Evolutionary conservation across 2,329 filamentous ascomycete genomes (phyloP), one percentile per base, ranked within the genome.

Genomic region (Paramyrothecium sp.): DNA sequence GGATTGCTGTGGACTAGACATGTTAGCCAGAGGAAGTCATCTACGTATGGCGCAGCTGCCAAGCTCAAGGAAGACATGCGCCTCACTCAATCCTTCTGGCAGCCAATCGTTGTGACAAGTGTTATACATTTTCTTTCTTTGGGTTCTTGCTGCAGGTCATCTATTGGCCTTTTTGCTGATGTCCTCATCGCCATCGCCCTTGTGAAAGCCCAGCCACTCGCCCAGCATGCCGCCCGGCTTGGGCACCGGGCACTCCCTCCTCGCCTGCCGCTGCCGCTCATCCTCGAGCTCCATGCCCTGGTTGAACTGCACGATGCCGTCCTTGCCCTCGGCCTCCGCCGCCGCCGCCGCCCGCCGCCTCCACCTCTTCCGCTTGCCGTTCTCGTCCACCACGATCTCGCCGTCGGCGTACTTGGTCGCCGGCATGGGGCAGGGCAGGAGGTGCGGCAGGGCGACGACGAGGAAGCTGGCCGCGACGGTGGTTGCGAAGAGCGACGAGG

Each of bases 401-500:
- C 87, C 87, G 71, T 97, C 93, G 65, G 91, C 89, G 66, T 89
- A 89, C 34, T 87, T 85, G 33, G 85, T 79, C 62, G 90, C 84
- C 2, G 91, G 91, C 50, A 92, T 91, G 1, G 95, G 95, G 71
- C 95, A 99, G 2, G 95, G 95, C 19, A 99, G 84, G 30, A 96
- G 71, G 73, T 99, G 95, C 21, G 95, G 95, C 49, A 97, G 81
- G 30, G 86, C 91, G 54, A 99, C 95, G 60, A 99, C 93, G 61
- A 97, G 84, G 74, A 99, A 97, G 65, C 90, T 95, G 33, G 92
- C 88, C 61, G 91, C 82, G 55, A 98, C 84, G 1, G 94, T 98
- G n/a, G 90, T 91, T 53, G 92, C 92, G 78, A 99, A 99, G 59
- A 99, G 88, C 50, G 92, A 95, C 56, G 90, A 93, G 66, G 95